A percentile compares a stretch with the other conserved stretches of the same genome.
phyloP scores from a whole-genome alignment of 805 yeast species.

The Millerago galiae region DNA sequence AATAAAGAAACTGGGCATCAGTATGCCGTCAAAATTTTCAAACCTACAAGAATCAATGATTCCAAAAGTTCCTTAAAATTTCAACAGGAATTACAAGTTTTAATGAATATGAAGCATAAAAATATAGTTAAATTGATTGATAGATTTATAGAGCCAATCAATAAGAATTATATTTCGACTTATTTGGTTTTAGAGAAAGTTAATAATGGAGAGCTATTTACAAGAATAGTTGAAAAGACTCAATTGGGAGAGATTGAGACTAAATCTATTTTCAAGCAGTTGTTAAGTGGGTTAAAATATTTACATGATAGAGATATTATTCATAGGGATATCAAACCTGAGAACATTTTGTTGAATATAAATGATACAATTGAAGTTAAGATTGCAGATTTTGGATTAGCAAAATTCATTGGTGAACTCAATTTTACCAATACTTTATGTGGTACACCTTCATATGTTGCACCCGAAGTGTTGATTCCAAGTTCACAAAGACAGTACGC shows the following conservation, averaged over 20 bases:
- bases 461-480: conserved; percentile 64
- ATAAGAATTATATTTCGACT: conserved; percentile 35
- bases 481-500: conserved; percentile 48
- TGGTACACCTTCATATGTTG: conserved; percentile 86
- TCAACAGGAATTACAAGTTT: conserved; percentile 60
- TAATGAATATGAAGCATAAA: conserved; percentile 60
- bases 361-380: conserved; percentile 49
- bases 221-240: conserved; percentile 61
- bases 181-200: conserved; percentile 68
- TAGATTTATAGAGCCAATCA: conserved; percentile 49
- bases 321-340: conserved; percentile 78
- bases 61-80: conserved; percentile 35
- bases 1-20: conserved; percentile 50
- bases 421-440: conserved; percentile 73
- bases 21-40: conserved; percentile 72
- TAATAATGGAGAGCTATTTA: conserved; percentile 70
- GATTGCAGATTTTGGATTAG: conserved; percentile 77
- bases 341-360: conserved; percentile 53
- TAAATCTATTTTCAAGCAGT: conserved; percentile 54
- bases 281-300: conserved; percentile 57
- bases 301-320: conserved; percentile 66
- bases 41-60: conserved; percentile 42
- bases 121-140: conserved; percentile 63
- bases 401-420: conserved; percentile 57
- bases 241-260: conserved; percentile 58